Evolutionary conservation across 345 rosid species (phyloP).

Genomic region (Populus euphratica): DNA sequence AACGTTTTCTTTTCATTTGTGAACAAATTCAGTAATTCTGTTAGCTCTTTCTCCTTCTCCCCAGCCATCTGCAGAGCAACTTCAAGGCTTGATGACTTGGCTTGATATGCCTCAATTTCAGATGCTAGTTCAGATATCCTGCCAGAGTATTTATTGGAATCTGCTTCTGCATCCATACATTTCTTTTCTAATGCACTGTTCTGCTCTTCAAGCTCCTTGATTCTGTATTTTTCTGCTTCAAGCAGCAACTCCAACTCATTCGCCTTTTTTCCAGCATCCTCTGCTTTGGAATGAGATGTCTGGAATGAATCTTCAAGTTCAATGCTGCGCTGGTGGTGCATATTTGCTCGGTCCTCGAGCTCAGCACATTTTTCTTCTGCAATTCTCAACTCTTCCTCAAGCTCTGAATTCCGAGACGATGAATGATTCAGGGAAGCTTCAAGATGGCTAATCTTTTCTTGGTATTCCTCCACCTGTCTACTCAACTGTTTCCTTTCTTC

Average conservation of each 20-base stretch:
- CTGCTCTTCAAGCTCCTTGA: conserved; percentile 91
- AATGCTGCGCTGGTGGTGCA: conserved; percentile 25
- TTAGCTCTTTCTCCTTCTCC: conserved; percentile 60
- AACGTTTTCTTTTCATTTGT: conserved; percentile 64
- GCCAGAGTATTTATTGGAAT: conserved; percentile 44
- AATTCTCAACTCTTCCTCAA: conserved; percentile 56
- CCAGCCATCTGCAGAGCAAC: conserved; percentile 52
- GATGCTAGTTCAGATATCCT: conserved; percentile 61
- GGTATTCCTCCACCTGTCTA: conserved; percentile 45
- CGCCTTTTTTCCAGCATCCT: conserved; percentile 63
- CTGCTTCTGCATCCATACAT: conserved; percentile 58
- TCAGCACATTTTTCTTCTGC: conserved; percentile 53
- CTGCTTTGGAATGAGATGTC: conserved; percentile 24
- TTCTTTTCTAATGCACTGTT: conserved; percentile 61
- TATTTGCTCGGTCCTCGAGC: conserved; percentile 48
- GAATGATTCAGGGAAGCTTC: conserved; percentile 57
- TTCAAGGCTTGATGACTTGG: conserved; percentile 69
- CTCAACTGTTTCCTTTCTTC: conserved; percentile 53
- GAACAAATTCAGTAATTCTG: conserved; percentile 48
- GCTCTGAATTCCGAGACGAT: conserved; percentile 42
- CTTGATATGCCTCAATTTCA: conserved; percentile 69
- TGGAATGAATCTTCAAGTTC: conserved; percentile 33
- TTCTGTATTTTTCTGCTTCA: conserved; percentile 82
- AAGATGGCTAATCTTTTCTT: conserved; percentile 45
- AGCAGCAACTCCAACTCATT: conserved; percentile 83